Conservation (phyloP, 2,329 filamentous ascomycete species). For the Nothophaeocryptopus gaeumannii region DNA sequence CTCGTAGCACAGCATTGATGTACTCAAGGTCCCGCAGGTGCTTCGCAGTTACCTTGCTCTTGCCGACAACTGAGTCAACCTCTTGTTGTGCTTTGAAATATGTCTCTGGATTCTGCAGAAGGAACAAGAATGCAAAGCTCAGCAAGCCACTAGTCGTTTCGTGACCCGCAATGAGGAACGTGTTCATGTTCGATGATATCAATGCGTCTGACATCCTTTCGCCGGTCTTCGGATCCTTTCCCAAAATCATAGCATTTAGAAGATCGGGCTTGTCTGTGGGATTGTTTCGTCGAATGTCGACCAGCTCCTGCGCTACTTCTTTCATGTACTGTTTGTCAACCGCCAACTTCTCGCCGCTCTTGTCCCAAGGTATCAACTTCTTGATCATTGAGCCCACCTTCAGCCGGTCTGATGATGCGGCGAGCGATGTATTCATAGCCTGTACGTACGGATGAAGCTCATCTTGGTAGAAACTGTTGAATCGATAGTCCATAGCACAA, state of each 20-base stretch:
- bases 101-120: slow-evolving; percentile 61
- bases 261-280: slow-evolving; percentile 53
- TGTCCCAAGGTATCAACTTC: neutral
- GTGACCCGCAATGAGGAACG: slow-evolving; percentile 66
- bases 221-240: slow-evolving; percentile 62
- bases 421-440: slow-evolving; percentile 52
- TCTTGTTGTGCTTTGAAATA: slow-evolving; percentile 64
- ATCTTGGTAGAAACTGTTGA: slow-evolving; percentile 67
- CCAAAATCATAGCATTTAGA: slow-evolving; percentile 66
- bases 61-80: slow-evolving; percentile 64
- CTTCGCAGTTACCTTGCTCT: slow-evolving; percentile 55
- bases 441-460: slow-evolving; percentile 61
- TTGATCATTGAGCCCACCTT: slow-evolving; percentile 45
- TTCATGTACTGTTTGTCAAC: slow-evolving; percentile 8
- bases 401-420: slow-evolving; percentile 57
- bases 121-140: slow-evolving; percentile 62
- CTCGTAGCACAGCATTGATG: slow-evolving; percentile 62
- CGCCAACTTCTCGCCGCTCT: slow-evolving; percentile 1
- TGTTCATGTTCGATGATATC: slow-evolving; percentile 52
- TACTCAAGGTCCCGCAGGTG: slow-evolving; percentile 66
- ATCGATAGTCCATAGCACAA: slow-evolving; percentile 55
- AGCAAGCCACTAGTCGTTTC: slow-evolving; percentile 69
- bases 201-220: slow-evolving; percentile 56
- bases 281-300: slow-evolving; percentile 9
- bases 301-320: slow-evolving; percentile 10